phyloP scores from a whole-genome alignment of 345 rosid genomes.

The Pelargonium nanum region DNA sequence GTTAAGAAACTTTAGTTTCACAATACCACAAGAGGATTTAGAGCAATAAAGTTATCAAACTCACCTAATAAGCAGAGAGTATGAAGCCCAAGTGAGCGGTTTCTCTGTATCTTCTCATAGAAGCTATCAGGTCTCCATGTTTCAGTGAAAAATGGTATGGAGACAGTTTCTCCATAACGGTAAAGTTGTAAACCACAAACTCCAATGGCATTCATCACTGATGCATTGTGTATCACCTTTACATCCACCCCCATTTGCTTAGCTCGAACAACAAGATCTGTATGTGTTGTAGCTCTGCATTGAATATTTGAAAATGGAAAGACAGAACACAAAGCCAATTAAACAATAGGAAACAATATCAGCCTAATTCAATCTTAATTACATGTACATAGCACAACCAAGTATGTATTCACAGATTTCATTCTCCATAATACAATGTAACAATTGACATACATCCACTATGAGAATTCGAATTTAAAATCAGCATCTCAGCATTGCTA shows the following conservation, averaged over 20 bases:
- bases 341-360: not conserved
- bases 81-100: constrained; percentile 62
- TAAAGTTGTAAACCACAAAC: constrained; percentile 86
- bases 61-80: constrained; percentile 83
- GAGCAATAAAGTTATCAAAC: constrained; percentile 2
- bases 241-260: constrained; percentile 57
- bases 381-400: not conserved
- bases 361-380: not conserved
- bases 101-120: constrained; percentile 64
- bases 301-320: constrained; percentile 8
- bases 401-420: not conserved
- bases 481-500: not conserved
- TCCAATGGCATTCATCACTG: constrained; percentile 90
- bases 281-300: constrained; percentile 83
- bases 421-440: not conserved
- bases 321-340: not conserved
- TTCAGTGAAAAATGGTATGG: constrained; percentile 77
- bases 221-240: constrained; percentile 80
- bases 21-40: too few species aligned
- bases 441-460: not conserved
- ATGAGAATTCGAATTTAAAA: not conserved
- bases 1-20: not conserved
- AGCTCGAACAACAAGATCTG: constrained; percentile 90
- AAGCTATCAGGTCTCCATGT: constrained; percentile 93
- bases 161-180: constrained; percentile 86